Percentiles rank a stretch among this genome's conserved stretches.
phyloP scores from a whole-genome alignment of 2,329 filamentous ascomycete species.

The Claviceps sp. region DNA sequence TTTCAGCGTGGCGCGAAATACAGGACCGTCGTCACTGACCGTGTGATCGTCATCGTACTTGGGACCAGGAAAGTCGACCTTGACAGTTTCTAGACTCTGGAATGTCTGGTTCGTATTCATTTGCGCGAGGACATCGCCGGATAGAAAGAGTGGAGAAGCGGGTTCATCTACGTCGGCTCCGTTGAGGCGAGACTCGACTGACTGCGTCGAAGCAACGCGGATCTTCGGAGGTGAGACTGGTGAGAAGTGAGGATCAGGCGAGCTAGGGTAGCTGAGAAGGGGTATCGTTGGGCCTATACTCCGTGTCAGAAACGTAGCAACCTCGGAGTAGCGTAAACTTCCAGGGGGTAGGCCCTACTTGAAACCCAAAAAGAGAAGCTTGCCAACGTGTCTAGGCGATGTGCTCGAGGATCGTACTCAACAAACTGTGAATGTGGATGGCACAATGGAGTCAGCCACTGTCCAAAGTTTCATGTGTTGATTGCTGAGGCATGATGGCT shows the following conservation, averaged over 20 bases:
- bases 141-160: conserved; percentile 33
- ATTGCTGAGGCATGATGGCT: neutral
- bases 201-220: conserved; percentile 75
- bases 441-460: neutral
- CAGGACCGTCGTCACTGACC: conserved; percentile 77
- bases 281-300: conserved; percentile 26
- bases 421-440: conserved; percentile 53
- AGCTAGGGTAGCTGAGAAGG: conserved; percentile 43
- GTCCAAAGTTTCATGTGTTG: neutral
- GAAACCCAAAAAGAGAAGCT: conserved; percentile 94
- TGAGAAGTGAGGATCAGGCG: conserved; percentile 60
- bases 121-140: conserved; percentile 22
- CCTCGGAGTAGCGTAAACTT: neutral
- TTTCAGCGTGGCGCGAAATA: conserved; percentile 95
- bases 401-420: conserved; percentile 89
- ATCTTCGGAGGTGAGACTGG: conserved; percentile 61
- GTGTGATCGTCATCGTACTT: conserved; percentile 76
- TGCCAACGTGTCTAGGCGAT: conserved; percentile 75
- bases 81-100: conserved; percentile 42
- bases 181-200: conserved; percentile 70
- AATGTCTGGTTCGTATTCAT: conserved; percentile 12
- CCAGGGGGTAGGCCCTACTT: conserved; percentile 37
- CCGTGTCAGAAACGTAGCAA: neutral
- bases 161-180: conserved; percentile 53
- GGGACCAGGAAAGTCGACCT: conserved; percentile 77